phyloP scores from a whole-genome alignment of 2,329 filamentous ascomycete species.

The Cercospora janseana region DNA sequence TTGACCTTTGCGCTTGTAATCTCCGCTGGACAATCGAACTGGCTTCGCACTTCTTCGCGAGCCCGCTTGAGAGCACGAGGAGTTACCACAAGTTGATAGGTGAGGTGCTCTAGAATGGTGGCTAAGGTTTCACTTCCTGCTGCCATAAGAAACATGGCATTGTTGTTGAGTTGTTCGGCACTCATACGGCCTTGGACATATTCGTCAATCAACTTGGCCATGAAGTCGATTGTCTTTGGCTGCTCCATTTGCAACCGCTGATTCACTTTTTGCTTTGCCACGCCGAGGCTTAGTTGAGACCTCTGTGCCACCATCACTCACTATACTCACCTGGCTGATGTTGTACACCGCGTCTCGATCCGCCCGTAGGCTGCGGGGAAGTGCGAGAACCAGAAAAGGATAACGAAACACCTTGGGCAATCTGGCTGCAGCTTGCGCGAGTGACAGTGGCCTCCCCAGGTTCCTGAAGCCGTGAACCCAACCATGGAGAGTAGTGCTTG shows the following conservation, averaged over 20 bases:
- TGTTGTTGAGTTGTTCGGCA: conserved; percentile 60
- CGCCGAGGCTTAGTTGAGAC: background rate
- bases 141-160: conserved; percentile 64
- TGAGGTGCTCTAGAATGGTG: conserved; percentile 66
- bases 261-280: background rate
- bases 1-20: conserved; percentile 39
- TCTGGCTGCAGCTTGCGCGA: too few relatives aligned
- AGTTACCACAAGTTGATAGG: conserved; percentile 69
- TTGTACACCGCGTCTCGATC: too few relatives aligned
- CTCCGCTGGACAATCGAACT: conserved; percentile 35
- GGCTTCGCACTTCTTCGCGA: conserved; percentile 54
- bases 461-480: too few relatives aligned
- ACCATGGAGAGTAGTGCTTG: too few relatives aligned
- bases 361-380: too few relatives aligned
- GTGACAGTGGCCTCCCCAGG: too few relatives aligned
- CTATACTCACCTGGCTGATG: too few relatives aligned
- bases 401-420: too few relatives aligned
- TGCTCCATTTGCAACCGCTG: background rate
- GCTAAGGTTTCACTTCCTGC: conserved; percentile 77
- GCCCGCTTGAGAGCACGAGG: conserved; percentile 55
- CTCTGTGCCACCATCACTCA: too few relatives aligned
- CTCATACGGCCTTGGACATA: background rate
- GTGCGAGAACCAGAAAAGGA: too few relatives aligned
- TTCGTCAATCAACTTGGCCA: background rate
- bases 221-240: too few relatives aligned